These are phyloP conservation scores for Wickerhamiella lipophila DNA, from an alignment of 805 yeast genomes.

Conservation along the genomic window DNA sequence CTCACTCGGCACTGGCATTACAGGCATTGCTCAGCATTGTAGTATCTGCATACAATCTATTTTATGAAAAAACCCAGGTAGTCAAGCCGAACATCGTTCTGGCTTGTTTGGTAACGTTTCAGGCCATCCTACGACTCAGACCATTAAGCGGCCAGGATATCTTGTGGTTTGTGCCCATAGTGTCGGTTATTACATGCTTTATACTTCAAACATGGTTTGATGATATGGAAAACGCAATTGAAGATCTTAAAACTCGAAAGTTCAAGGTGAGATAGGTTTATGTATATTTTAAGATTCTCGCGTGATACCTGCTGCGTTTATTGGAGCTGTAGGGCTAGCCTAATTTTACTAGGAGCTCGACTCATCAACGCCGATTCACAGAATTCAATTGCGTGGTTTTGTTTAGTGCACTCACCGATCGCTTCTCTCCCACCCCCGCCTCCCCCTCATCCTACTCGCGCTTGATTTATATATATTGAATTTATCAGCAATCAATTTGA, in stretches of 20 bases:
- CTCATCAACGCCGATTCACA: too few relatives aligned
- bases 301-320: too few relatives aligned
- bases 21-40: slow-evolving; percentile 22
- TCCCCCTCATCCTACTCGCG: too few relatives aligned
- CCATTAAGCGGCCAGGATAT: slow-evolving; percentile 20
- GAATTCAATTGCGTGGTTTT: too few relatives aligned
- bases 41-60: slow-evolving; percentile 21
- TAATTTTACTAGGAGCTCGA: too few relatives aligned
- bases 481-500: too few relatives aligned
- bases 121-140: slow-evolving; percentile 14
- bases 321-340: too few relatives aligned
- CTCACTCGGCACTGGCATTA: slow-evolving; percentile 23
- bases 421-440: too few relatives aligned
- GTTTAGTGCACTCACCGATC: too few relatives aligned
- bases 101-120: slow-evolving; percentile 18
- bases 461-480: too few relatives aligned
- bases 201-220: slow-evolving; percentile 24
- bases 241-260: slow-evolving; percentile 10
- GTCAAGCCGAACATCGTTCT: slow-evolving; percentile 16
- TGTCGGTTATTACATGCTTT: slow-evolving; percentile 19
- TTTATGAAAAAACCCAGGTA: slow-evolving; percentile 12
- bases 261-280: slow-evolving; percentile 26
- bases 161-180: slow-evolving; percentile 26
- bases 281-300: too few relatives aligned
- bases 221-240: slow-evolving; percentile 20